These are phyloP conservation scores for Calonectria multiphialidica DNA, from an alignment of 2,329 filamentous ascomycete genomes.

Conservation along the genomic window DNA sequence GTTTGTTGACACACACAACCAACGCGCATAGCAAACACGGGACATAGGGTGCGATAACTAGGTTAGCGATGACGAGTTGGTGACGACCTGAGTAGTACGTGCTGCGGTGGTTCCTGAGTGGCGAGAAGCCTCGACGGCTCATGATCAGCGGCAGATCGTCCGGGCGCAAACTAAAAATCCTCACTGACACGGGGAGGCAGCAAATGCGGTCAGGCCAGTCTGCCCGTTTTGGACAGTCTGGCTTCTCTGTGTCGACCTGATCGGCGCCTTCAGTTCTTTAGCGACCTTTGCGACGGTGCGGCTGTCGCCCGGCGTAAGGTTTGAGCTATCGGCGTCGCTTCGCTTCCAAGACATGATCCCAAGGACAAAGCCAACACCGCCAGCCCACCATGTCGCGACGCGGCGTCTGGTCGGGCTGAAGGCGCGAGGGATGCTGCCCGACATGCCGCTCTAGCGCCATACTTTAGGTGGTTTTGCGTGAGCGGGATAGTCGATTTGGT, in stretches of 20 bases:
- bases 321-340: neutral
- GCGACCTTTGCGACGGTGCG: neutral
- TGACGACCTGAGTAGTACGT: neutral
- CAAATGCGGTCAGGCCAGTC: neutral
- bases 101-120: neutral
- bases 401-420: neutral
- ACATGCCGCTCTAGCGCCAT: slow-evolving; percentile 1
- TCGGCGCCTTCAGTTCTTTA: neutral
- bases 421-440: neutral
- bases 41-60: neutral
- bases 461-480: neutral
- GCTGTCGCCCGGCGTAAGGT: neutral
- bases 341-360: neutral
- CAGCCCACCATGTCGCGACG: neutral
- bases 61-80: neutral
- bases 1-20: slow-evolving; percentile 1
- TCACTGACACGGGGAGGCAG: neutral
- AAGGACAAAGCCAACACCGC: neutral
- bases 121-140: neutral
- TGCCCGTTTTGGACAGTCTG: neutral
- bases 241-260: neutral
- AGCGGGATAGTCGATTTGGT: neutral
- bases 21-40: neutral
- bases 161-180: neutral
- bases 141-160: slow-evolving; percentile 8